Evolutionary conservation across 83 land plant species (phyloP).

Genomic region (Picea abies): DNA sequence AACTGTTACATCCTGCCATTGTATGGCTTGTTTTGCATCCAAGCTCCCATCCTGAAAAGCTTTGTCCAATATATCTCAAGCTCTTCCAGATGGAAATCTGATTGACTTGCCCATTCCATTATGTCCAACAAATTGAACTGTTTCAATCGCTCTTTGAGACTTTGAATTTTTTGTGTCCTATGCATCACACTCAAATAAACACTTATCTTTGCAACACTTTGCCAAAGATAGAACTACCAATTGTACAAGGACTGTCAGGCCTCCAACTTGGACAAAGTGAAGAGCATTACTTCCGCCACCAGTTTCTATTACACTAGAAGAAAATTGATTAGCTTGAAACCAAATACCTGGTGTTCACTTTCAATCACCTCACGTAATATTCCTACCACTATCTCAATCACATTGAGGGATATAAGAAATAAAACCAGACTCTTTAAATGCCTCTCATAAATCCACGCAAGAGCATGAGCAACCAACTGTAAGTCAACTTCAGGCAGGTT

Average conservation of each 20-base stretch:
- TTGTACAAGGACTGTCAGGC: constrained; percentile 40
- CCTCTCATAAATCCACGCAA: constrained; percentile 49
- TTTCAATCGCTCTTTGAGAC: too few species aligned
- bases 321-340: constrained; percentile 53
- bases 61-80: too few species aligned
- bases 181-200: too few species aligned
- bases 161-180: too few species aligned
- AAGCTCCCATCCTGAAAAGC: too few species aligned
- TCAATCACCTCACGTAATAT: constrained; percentile 51
- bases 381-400: constrained; percentile 56
- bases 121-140: too few species aligned
- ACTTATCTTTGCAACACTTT: background rate
- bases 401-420: constrained; percentile 36
- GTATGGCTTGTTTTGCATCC: too few species aligned
- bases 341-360: constrained; percentile 48
- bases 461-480: constrained; percentile 45
- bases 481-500: constrained; percentile 53
- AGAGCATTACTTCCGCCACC: constrained; percentile 42
- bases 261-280: constrained; percentile 46
- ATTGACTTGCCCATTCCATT: too few species aligned
- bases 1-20: too few species aligned
- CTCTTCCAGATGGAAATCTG: too few species aligned
- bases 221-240: constrained; percentile 44
- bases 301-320: constrained; percentile 38
- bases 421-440: constrained; percentile 32